Evolutionary conservation across 2,329 filamentous ascomycete species (phyloP), one percentile per base, ranked within the genome.

Genomic region (Aspergillus glaucus): DNA sequence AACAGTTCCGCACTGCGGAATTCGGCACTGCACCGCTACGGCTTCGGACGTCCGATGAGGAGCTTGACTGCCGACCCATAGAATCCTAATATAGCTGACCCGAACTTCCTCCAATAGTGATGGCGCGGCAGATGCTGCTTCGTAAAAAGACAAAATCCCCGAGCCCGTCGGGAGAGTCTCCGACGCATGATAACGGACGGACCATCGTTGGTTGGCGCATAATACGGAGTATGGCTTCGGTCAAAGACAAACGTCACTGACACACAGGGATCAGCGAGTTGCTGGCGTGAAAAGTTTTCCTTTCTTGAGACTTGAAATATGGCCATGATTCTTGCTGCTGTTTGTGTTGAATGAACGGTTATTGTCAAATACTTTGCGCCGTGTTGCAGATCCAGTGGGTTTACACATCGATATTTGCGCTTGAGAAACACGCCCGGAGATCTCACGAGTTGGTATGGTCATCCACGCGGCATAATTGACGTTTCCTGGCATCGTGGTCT

Each of bases 1-100:
- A 26, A n/a, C 39, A 41, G 7, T 19, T 14, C 19, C 19, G 14
- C 14, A 43, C 21, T 40, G 24, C 55, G 50, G 41, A 43, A 28
- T 43, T 30, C 41, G 21, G 21, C 21, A 19, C 17, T 21, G 17
- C 39, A 41, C 22, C 41, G 22, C 24, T n/a, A 14, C 24, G 12
- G 4, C 22, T 14, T 43, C 41, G 41, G 41, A 43, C 24, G 41
- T 43, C 41, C 41, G 41, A 43, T 15, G 41, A 43, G 41, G 21
- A 19, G 37, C 37, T 21, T 19, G 15, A 40, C 10, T 21, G 17
- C 37, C 19, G 37, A 9, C 37, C 41, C 24, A 43, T 26, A 26
- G 3, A 17, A 5, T 42, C 9, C 40, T 3, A 28, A 28, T 19
- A 19, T 39, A 39, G 19, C 36, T 19, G 36, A 15, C 8, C 36